These are phyloP conservation scores for Aurantiochytrium sp. DNA, from an alignment of 108 stramenopile species.

Conservation along the genomic window DNA sequence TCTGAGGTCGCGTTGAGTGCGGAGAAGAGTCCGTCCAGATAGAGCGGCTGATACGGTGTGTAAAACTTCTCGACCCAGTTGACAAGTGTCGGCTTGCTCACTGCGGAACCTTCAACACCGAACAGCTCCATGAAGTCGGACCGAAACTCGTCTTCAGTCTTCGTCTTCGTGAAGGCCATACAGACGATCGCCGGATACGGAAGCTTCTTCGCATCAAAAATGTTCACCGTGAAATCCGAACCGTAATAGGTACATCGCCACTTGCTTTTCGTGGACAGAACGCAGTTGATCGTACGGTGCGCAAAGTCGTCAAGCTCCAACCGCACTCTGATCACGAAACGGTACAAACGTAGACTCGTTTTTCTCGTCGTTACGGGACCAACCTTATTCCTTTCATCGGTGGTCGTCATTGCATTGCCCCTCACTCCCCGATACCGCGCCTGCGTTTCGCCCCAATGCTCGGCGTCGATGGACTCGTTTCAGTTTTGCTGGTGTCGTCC, in stretches of 20 bases:
- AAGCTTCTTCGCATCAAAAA: neutral
- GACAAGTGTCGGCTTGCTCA: neutral
- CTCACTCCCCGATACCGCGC: no score
- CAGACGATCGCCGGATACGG: neutral
- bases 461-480: no score
- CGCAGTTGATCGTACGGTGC: neutral
- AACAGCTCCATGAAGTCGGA: neutral
- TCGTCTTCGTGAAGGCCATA: neutral
- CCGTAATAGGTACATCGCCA: neutral
- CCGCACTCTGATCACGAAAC: neutral
- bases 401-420: no score
- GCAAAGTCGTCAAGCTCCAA: neutral
- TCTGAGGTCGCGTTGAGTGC: no score
- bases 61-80: neutral
- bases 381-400: no score
- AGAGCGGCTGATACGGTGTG: neutral
- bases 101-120: neutral
- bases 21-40: neutral
- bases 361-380: neutral
- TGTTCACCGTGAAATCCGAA: neutral
- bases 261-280: neutral
- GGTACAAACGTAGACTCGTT: neutral
- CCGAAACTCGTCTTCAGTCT: neutral
- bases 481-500: no score
- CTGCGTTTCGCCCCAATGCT: no score